Conservation (phyloP, 495 filamentous ascomycete species). For the Aspergillus steynii region DNA sequence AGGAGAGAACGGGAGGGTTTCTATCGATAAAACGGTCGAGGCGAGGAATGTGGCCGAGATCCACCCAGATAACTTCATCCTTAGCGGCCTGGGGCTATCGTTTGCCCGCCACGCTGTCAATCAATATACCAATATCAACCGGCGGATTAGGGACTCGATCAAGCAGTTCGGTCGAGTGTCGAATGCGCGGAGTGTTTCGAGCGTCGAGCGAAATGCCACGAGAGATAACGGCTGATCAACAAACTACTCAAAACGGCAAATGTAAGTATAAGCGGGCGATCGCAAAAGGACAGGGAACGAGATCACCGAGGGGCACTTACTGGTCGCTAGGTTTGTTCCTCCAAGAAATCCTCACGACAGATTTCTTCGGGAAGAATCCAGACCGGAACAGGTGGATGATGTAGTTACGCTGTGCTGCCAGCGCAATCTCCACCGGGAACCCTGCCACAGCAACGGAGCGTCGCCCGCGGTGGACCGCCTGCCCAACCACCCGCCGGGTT, state of each 20-base stretch:
- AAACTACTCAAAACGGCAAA: constrained; percentile 41
- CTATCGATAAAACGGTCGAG: constrained; percentile 32
- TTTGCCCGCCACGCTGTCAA: constrained; percentile 10
- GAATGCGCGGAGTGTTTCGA: background rate
- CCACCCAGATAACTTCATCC: constrained; percentile 43
- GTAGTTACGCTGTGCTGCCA: constrained; percentile 20
- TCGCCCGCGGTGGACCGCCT: constrained; percentile 14
- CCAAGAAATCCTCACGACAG: background rate
- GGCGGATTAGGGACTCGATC: background rate
- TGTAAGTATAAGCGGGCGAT: constrained; percentile 3
- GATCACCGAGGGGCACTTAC: background rate
- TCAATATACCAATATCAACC: background rate
- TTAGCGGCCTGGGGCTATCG: constrained; percentile 22
- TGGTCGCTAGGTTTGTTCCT: background rate
- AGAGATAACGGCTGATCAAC: constrained; percentile 30
- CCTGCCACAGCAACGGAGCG: constrained; percentile 41
- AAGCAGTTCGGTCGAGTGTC: background rate
- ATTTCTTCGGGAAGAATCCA: constrained; percentile 14
- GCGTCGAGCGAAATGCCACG: background rate
- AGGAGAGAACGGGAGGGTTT: constrained; percentile 31
- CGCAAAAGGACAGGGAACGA: background rate
- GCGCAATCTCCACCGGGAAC: constrained; percentile 34
- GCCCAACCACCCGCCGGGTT: constrained; percentile 24
- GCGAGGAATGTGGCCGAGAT: constrained; percentile 40
- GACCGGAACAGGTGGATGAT: constrained; percentile 22